Conservation (phyloP, 2,329 filamentous ascomycete genomes). For the Diaporthe eres region DNA sequence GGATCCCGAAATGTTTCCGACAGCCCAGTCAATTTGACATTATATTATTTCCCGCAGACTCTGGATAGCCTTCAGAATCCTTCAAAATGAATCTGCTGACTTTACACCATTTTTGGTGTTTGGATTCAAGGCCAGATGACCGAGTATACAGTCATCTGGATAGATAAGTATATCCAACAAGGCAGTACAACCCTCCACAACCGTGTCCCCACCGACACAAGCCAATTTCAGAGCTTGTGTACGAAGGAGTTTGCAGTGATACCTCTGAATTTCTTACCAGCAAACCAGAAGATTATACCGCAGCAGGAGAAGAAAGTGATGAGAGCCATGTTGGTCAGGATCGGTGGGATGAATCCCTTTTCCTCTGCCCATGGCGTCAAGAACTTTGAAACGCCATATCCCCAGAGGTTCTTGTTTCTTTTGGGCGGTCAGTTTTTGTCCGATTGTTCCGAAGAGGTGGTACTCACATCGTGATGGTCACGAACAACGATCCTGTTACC, state of each 20-base stretch:
- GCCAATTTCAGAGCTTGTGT: slow-evolving; percentile 38
- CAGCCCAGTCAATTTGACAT: neutral
- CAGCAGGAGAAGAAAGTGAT: slow-evolving; percentile 44
- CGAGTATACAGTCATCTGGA: neutral
- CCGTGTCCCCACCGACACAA: neutral
- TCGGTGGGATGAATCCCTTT: slow-evolving; percentile 46
- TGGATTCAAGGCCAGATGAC: no score
- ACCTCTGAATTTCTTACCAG: slow-evolving; percentile 52
- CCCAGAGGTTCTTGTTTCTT: slow-evolving; percentile 49
- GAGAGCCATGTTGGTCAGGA: slow-evolving; percentile 48
- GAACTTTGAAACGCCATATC: slow-evolving; percentile 49
- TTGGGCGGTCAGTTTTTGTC: neutral
- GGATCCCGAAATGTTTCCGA: no score
- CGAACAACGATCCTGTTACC: slow-evolving; percentile 62
- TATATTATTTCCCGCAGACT: neutral
- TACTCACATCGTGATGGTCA: slow-evolving; percentile 45
- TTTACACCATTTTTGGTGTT: neutral
- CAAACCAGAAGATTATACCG: slow-evolving; percentile 48
- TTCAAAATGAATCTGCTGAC: neutral
- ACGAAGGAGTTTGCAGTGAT: slow-evolving; percentile 51
- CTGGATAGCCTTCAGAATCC: neutral
- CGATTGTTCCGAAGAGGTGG: no score
- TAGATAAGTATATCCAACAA: neutral
- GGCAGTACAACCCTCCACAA: neutral
- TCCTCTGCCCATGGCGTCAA: slow-evolving; percentile 47